phyloP scores from a whole-genome alignment of 202 grass and related monocot genomes.

The Carex arenaria region DNA sequence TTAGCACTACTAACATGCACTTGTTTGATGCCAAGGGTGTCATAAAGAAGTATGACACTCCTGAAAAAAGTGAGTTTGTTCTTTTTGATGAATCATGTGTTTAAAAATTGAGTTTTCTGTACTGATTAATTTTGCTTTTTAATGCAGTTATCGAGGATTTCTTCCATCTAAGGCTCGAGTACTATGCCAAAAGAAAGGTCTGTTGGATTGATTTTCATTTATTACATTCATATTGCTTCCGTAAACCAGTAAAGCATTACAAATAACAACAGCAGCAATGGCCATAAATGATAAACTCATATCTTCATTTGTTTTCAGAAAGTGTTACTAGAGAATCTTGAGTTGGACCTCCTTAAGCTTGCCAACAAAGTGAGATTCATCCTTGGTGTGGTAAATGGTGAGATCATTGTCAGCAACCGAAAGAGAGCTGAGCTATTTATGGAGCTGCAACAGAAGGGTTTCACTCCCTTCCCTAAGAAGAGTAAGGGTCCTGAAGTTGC shows the following conservation, averaged over 20 bases:
- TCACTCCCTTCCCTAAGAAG: constrained; percentile 65
- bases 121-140: background rate
- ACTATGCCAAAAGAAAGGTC: constrained; percentile 75
- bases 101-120: background rate
- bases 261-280: background rate
- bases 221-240: background rate
- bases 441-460: constrained; percentile 49
- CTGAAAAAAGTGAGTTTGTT: constrained; percentile 57
- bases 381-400: constrained; percentile 37
- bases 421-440: constrained; percentile 73
- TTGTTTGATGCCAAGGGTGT: constrained; percentile 65
- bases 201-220: background rate
- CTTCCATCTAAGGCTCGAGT: constrained; percentile 47
- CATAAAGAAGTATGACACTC: constrained; percentile 73
- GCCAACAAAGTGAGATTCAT: constrained; percentile 74
- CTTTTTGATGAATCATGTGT: background rate
- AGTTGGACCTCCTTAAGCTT: constrained; percentile 51
- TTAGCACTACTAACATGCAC: constrained; percentile 90
- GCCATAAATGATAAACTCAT: background rate
- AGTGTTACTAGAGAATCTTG: constrained; percentile 51
- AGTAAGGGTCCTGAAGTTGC: constrained; percentile 30
- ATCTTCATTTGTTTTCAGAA: constrained; percentile 29
- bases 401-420: constrained; percentile 58
- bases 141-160: constrained; percentile 72
- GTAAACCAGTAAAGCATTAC: background rate